A percentile compares a stretch with the other conserved stretches of the same genome.
phyloP scores from a whole-genome alignment of 177 flowering plant genomes.

The Tripterygium wilfordii region DNA sequence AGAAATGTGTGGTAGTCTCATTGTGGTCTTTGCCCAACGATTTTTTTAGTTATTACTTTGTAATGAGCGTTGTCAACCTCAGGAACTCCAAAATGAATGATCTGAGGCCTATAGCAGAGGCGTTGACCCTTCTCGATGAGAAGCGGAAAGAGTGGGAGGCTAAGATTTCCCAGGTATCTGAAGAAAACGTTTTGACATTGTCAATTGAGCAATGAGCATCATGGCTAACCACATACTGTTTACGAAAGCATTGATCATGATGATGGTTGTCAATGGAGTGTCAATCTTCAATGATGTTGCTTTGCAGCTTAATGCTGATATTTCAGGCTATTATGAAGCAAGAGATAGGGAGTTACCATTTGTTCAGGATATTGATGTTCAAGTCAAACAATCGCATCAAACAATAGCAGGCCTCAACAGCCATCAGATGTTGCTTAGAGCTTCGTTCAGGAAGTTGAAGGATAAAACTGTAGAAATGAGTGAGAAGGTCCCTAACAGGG shows the following conservation, averaged over 20 bases:
- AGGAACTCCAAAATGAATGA: constrained; percentile 59
- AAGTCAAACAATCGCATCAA: constrained; percentile 65
- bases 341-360: constrained; percentile 66
- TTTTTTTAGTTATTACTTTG: constrained; percentile 3
- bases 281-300: neutral
- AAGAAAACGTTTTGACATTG: neutral
- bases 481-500: too few relatives aligned
- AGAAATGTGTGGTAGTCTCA: too few relatives aligned
- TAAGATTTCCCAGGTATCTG: constrained; percentile 54
- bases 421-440: constrained; percentile 61
- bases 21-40: too few relatives aligned
- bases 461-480: constrained; percentile 63
- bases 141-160: constrained; percentile 42
- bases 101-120: constrained; percentile 39
- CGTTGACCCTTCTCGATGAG: constrained; percentile 37
- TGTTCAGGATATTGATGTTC: constrained; percentile 56
- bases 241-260: too few relatives aligned
- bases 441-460: constrained; percentile 46
- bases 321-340: constrained; percentile 38
- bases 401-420: constrained; percentile 61
- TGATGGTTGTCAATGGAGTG: too few relatives aligned
- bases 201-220: too few relatives aligned
- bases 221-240: too few relatives aligned
- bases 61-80: too few relatives aligned
- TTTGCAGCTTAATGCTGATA: constrained; percentile 69